Evolutionary conservation across 176 grass and related monocot genomes (phyloP), one percentile per base, ranked within the genome.

Genomic region (Hordeum marinum): DNA sequence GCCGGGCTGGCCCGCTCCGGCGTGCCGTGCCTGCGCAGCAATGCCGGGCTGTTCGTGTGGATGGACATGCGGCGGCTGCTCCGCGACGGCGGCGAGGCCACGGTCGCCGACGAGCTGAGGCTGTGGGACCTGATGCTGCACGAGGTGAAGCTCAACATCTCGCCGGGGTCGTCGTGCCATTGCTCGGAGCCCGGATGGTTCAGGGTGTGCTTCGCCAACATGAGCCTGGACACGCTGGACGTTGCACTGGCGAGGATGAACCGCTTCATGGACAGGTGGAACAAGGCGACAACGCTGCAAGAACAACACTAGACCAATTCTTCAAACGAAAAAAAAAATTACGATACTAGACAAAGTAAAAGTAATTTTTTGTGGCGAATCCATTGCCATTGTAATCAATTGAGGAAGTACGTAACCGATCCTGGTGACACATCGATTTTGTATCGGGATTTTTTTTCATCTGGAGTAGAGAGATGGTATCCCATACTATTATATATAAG

Each of bases 191-290:
- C 94, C 11, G 94, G 94, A 0, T 97, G 94, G 94, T 97, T 97
- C 89, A 92, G 94, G 92, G 92, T 97, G 63, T 97, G 94, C 80
- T 97, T 97, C 79, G 94, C 94, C 3, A 97, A 97, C 73, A 97
- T 97, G 94, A 97, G 81, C 85, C 43, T 89, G 72, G 78, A 43
- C 81, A 94, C 92, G 24, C 80, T 97, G 75, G 90, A 97, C 61
- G 67, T 97, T 80, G 94, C 94, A 61, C 83, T 94, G 7, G 61
- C 29, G 3, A 94, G 92, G 85, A 92, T 97, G 18, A 68, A 59
- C 45, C 25, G 83, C 15, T 97, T 94, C 90, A 89, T 90, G 85
- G 66, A 90, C 86, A 93, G 55, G 61, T 91, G 83, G 83, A 93
- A 81, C 84, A 78, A 79, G 34, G 39, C 64, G 25, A 41, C 23